Base-by-base conservation (phyloP, 371 early-diverging fungal genomes). In the Dinochytrium kinnereticum region DNA sequence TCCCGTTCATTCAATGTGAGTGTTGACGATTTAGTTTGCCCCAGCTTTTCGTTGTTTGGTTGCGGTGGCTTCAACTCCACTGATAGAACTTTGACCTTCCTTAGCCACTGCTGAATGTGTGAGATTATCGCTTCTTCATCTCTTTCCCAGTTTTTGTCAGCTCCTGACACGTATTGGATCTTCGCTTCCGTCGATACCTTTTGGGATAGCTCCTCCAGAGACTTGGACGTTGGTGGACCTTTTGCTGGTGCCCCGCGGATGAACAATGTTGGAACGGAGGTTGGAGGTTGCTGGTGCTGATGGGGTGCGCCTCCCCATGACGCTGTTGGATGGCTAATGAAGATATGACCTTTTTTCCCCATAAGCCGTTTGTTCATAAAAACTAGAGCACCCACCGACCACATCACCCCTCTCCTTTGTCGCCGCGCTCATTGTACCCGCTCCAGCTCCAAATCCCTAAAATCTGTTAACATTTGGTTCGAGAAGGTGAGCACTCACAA, bases 381-480 rank as follows among this genome's bases (percentile, higher is more conserved):
- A n/a, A n/a, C 26, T 15, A n/a, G 57, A 24, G 59, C 0, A 37
- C 28, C 7, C 59, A 21, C 64, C 36, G 28, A 49, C 71, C 67
- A 64, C 64, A 49, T 36, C 69, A 61, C 38, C 59, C 69, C 37
- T 61, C 59, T 51, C 66, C 28, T 37, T 76, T 69, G 30, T 26
- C n/a, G 28, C 68, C 13, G 59, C 31, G 15, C 69, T 59, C 24
- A 73, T 65, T 34, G 39, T 40, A 3, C 69, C 69, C 37, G 68
- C 68, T 19, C 64, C 40, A 49, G 65, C 69, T 21, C 77, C 77
- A 57, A 49, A 59, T 5, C 61, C 61, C 61, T 55, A 55, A 30
- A 26, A 7, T 19, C 26, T 55, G 26, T 30, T 7, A 55, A 55
- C 57, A 26, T 55, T 7, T 61, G 61, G 10, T 7, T 53, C 26